Conservation (phyloP, 1,139 yeast species). For the Meyerozyma elateridarum region DNA sequence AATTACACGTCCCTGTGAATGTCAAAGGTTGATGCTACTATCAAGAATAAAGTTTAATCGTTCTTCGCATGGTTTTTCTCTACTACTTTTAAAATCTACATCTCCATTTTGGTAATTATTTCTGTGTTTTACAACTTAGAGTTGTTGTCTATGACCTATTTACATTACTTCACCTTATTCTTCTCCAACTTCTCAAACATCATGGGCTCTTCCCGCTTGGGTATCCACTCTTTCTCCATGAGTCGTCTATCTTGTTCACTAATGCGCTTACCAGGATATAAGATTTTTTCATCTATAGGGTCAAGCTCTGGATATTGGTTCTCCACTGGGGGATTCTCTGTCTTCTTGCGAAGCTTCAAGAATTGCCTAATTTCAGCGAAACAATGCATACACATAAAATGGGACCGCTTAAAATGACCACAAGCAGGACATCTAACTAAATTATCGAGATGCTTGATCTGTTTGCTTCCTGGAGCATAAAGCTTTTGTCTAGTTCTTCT, state of each 20-base stretch:
- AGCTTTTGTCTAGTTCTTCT: constrained; percentile 79
- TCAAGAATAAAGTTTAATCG: too few relatives aligned
- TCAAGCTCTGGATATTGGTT: constrained; percentile 49
- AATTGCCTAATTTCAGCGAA: constrained; percentile 72
- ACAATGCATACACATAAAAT: constrained; percentile 90
- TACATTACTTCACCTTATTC: neutral
- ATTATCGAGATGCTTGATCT: constrained; percentile 68
- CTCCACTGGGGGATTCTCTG: constrained; percentile 12
- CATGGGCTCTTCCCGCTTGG: constrained; percentile 33
- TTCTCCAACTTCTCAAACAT: neutral
- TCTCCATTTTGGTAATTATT: too few relatives aligned
- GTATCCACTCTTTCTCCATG: constrained; percentile 62
- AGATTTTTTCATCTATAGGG: constrained; percentile 56
- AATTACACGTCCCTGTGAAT: too few relatives aligned
- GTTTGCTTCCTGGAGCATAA: constrained; percentile 80
- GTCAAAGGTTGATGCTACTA: too few relatives aligned
- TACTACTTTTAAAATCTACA: too few relatives aligned
- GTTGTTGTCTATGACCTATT: too few relatives aligned
- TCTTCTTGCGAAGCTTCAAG: constrained; percentile 53
- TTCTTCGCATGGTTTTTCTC: too few relatives aligned
- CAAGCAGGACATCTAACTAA: constrained; percentile 92
- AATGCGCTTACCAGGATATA: constrained; percentile 67
- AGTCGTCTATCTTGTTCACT: constrained; percentile 40
- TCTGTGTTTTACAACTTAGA: too few relatives aligned
- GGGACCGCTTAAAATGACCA: constrained; percentile 87